A percentile compares a stretch with the other conserved stretches of the same genome.
These are phyloP conservation scores for Lonicera japonica DNA, from an alignment of 129 eudicot species.

Conservation along the genomic window DNA sequence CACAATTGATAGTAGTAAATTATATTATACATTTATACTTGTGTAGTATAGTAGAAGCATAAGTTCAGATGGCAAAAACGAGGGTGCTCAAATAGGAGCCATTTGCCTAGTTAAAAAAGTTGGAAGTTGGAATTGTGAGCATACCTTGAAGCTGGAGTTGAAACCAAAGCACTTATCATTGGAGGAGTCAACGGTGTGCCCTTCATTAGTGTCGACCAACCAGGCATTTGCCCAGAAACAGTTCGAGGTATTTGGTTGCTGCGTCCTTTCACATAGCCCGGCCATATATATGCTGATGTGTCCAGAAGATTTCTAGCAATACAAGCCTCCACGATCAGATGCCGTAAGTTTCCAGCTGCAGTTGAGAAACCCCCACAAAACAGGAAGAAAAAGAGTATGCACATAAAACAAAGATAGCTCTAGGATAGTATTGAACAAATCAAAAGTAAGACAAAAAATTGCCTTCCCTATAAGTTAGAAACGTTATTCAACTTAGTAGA, in stretches of 20 bases:
- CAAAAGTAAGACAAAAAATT: not conserved
- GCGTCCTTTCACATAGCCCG: constrained; percentile 86
- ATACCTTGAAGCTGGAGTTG: constrained; percentile 91
- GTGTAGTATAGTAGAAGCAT: too few species aligned
- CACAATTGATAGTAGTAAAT: too few species aligned
- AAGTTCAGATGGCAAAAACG: too few species aligned
- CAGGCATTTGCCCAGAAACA: constrained; percentile 66
- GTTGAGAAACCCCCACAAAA: not conserved
- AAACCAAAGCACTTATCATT: constrained; percentile 61
- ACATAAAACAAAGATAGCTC: not conserved
- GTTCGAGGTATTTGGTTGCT: constrained; percentile 71
- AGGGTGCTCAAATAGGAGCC: too few species aligned
- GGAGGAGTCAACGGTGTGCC: constrained; percentile 83
- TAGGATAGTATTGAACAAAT: not conserved
- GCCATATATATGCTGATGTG: constrained; percentile 90
- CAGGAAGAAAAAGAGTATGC: not conserved
- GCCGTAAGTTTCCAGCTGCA: constrained; percentile 90
- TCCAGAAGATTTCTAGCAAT: constrained; percentile 86
- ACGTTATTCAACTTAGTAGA: not conserved
- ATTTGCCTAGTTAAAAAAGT: not conserved
- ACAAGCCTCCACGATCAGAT: constrained; percentile 95
- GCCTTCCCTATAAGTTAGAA: too few species aligned
- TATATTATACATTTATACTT: too few species aligned
- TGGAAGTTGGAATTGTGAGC: constrained; percentile 7
- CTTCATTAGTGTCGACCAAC: constrained; percentile 88